Conservation (phyloP, 2,329 filamentous ascomycete genomes). For the Cytospora piceae region DNA sequence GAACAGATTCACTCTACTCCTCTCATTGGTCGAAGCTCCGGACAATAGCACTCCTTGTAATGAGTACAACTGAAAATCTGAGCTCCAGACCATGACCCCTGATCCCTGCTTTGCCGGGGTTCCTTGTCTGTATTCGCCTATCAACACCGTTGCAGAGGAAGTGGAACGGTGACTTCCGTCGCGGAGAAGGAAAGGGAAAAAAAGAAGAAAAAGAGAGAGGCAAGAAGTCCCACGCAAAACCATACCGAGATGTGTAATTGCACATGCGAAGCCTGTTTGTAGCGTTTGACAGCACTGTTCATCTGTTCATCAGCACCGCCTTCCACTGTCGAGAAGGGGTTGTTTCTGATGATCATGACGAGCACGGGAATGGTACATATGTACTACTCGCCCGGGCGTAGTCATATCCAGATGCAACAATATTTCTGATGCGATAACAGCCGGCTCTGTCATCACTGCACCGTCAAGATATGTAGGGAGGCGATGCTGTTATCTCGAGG, state of each 20-base stretch:
- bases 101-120: slow-evolving; percentile 14
- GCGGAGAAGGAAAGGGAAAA: slow-evolving; percentile 1
- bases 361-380: too few species aligned
- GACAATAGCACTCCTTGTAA: slow-evolving; percentile 12
- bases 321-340: not conserved
- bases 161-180: slow-evolving; percentile 21
- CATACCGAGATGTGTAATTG: too few species aligned
- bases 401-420: too few species aligned
- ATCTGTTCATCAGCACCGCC: not conserved
- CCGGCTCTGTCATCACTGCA: not conserved
- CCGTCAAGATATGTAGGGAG: not conserved
- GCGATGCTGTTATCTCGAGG: not conserved
- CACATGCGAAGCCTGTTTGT: too few species aligned
- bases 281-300: not conserved
- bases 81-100: slow-evolving; percentile 7
- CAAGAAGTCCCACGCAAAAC: too few species aligned
- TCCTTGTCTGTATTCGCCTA: slow-evolving; percentile 8
- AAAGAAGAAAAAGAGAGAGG: too few species aligned
- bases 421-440: too few species aligned
- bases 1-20: not conserved
- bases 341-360: too few species aligned
- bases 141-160: slow-evolving; percentile 12
- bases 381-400: too few species aligned
- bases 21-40: slow-evolving; percentile 18
- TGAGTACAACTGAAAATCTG: not conserved